Percentiles rank a stretch among this genome's conserved stretches.
Evolutionary conservation across 495 filamentous ascomycete species (phyloP).

Genomic region (Daldinia vernicosa): DNA sequence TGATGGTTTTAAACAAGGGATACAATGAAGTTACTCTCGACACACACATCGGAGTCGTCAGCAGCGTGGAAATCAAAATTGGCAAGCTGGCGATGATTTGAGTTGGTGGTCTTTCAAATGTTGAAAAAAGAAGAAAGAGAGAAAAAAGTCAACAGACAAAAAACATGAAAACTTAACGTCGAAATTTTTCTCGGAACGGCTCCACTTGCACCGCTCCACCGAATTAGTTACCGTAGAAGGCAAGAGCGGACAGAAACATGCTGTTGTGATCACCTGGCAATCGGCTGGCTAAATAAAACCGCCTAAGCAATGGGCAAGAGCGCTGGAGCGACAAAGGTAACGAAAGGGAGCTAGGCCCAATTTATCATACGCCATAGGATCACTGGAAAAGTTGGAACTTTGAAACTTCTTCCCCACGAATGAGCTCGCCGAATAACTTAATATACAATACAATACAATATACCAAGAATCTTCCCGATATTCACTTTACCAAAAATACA

Average conservation of each 20-base stretch:
- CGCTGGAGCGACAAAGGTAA: neutral
- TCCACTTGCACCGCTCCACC: constrained; percentile 8
- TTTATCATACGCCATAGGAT: constrained; percentile 9
- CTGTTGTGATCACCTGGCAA: neutral
- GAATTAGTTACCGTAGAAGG: constrained; percentile 3
- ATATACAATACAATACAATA: constrained; percentile 6
- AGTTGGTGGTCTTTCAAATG: constrained; percentile 81
- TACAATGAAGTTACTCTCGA: constrained; percentile 72
- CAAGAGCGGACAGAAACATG: constrained; percentile 1
- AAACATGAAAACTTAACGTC: constrained; percentile 32
- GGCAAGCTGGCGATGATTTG: constrained; percentile 88
- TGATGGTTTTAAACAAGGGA: constrained; percentile 98
- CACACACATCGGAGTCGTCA: constrained; percentile 90
- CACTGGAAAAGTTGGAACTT: constrained; percentile 9
- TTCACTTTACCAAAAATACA: neutral
- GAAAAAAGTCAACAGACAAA: constrained; percentile 19
- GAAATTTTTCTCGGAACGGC: constrained; percentile 29
- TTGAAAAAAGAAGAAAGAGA: constrained; percentile 54
- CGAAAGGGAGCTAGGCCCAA: neutral
- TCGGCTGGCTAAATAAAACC: neutral
- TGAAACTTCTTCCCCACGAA: constrained; percentile 13
- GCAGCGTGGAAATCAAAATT: constrained; percentile 65
- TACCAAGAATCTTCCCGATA: constrained; percentile 6
- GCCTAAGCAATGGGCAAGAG: neutral
- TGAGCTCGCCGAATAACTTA: neutral